Base-by-base conservation (phyloP, 1,139 yeast genomes). In the Geotrichum restrictum region DNA sequence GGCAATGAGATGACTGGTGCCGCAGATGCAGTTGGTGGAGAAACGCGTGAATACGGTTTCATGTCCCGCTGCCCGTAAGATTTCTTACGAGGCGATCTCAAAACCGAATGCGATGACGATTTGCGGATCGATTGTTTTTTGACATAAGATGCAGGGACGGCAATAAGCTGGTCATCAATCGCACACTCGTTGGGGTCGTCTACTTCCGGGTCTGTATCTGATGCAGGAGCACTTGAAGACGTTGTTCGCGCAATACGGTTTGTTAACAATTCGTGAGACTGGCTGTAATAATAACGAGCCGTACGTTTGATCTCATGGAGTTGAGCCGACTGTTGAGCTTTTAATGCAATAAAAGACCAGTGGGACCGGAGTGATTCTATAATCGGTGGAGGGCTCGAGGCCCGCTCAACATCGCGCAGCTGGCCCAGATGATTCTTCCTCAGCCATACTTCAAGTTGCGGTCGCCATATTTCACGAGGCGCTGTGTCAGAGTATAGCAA, bases 401-500 rank as follows among this genome's bases (percentile, higher is more conserved):
- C 49, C 2, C 54, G 49, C 33, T 50, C 45, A 16, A 56, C 52
- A 21, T 56, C 57, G 14, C 53, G 47, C 14, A 56, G 36, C 38
- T 50, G 51, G 1, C 50, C 32, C 8, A 56, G 56, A 37, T 57
- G 56, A 27, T 53, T 45, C 22, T 52, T 55, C 52, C 62, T 65
- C 58, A 70, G 60, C 73, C 73, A 69, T 6, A 66, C 57, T 52
- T 68, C 70, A 44, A 70, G 52, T 57, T 69, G 73, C 1, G 72
- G 71, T 39, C 71, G 57, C 74, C 74, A 70, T 3, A 66, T 62
- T 13, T 63, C 57, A 29, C 71, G 57, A 2, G 73, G 73, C 2
- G 74, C 73, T 5, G 74, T 70, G 57, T 70, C 74, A n/a, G 74
- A 69, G 54, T 66, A 70, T 39, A 70, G 60, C 41, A 69, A 56